Base-by-base conservation (phyloP, 1,284 basidiomycete species). In the Ceratobasidium papillatum region DNA sequence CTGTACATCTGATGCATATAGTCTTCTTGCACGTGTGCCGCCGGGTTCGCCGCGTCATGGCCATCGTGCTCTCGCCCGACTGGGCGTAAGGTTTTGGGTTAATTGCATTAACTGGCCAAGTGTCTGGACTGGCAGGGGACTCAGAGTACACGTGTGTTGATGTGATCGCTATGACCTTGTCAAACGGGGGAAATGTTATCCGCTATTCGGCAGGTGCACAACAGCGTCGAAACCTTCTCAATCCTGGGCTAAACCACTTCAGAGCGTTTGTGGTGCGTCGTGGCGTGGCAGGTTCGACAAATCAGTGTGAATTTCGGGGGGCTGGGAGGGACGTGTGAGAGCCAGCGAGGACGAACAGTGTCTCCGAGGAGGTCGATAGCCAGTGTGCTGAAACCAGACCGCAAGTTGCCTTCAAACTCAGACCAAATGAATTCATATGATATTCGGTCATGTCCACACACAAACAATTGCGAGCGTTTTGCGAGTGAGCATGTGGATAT, bases 301-400 rank as follows among this genome's bases (percentile, higher is more conserved):
- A 52, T 56, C 27, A 3, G 30, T 56, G 52, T 56, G 52, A 56
- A 56, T 56, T 56, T 32, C 52, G 27, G 52, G 52, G 52, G n/a
- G n/a, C n/a, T n/a, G n/a, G n/a, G 7, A 8, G 30, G 1, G 25
- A 52, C 7, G 25, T 30, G 51, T 54, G 51, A 4, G 51, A 54
- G 25, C 22, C 25, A 22, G 51, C 27, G 51, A 25, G 17, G 51
- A 54, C 17, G 27, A 22, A 22, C 27, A 27, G 52, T 11, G 52
- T 19, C 19, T 56, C 12, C 27, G 22, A 8, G 2, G 49, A 22
- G 47, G 47, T 22, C 19, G 47, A 51, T 19, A 25, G 8, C 22
- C 49, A 25, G 22, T 22, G 12, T 45, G 38, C 5, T 41, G 38
- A 41, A 41, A 41, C 38, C 7, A 41, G 14, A 41, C 5, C 38